Evolutionary conservation across 1,139 yeast genomes (phyloP).

Genomic region (Pneumocystis sp.): DNA sequence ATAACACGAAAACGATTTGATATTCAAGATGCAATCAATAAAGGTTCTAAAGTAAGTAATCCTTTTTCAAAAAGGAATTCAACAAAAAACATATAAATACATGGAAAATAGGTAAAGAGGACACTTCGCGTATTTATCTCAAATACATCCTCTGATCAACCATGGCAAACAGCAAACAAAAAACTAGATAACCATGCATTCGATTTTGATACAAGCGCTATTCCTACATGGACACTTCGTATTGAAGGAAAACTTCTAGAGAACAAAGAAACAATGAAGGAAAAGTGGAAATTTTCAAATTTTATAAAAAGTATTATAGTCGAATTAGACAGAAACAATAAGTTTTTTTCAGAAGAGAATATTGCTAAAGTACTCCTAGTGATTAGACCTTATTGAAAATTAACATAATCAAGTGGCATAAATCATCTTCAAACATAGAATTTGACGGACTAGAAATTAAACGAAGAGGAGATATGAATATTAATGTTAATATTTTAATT

Average conservation of each 20-base stretch:
- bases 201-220: slow-evolving; percentile 22
- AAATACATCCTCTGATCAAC: slow-evolving; percentile 71
- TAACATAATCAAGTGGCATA: slow-evolving; percentile 19
- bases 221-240: slow-evolving; percentile 67
- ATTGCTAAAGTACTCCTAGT: slow-evolving; percentile 52
- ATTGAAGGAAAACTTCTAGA: slow-evolving; percentile 66
- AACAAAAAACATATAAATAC: background rate
- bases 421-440: slow-evolving; percentile 28
- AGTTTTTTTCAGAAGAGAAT: slow-evolving; percentile 26
- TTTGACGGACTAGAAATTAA: slow-evolving; percentile 85
- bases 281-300: slow-evolving; percentile 53
- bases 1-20: slow-evolving; percentile 73
- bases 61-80: slow-evolving; percentile 7
- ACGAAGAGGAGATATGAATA: slow-evolving; percentile 55
- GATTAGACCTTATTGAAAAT: slow-evolving; percentile 21
- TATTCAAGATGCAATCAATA: slow-evolving; percentile 51
- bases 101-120: slow-evolving; percentile 24
- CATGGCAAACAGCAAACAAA: slow-evolving; percentile 51
- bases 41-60: slow-evolving; percentile 19
- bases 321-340: slow-evolving; percentile 41
- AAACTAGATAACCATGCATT: slow-evolving; percentile 28
- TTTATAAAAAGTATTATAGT: slow-evolving; percentile 73
- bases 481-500: slow-evolving; percentile 57
- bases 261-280: slow-evolving; percentile 26
- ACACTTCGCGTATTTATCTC: slow-evolving; percentile 68